phyloP scores from a whole-genome alignment of 352 stramenopile species.

The Pythium phragmitis region DNA sequence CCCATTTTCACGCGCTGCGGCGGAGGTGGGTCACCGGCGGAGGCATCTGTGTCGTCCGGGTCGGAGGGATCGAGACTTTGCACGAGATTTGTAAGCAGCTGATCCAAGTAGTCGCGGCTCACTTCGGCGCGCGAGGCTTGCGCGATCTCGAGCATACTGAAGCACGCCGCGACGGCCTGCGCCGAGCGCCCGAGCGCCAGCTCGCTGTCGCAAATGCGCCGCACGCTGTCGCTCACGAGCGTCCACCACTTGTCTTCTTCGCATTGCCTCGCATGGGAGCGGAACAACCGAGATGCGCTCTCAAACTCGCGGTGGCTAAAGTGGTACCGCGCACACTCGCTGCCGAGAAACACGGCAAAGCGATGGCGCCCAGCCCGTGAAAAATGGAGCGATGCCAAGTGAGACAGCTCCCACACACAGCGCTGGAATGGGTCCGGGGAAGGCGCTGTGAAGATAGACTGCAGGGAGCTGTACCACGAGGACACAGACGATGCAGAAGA shows the following conservation, averaged over 20 bases:
- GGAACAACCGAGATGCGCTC: constrained; percentile 61
- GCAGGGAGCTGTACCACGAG: constrained; percentile 60
- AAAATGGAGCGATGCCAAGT: constrained; percentile 76
- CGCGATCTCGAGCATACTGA: constrained; percentile 58
- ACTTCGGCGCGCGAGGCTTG: constrained; percentile 49
- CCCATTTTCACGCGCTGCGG: constrained; percentile 41
- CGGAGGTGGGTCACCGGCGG: neutral
- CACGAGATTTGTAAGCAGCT: constrained; percentile 49
- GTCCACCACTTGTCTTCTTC: constrained; percentile 78
- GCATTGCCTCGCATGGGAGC: constrained; percentile 64
- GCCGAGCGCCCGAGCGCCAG: constrained; percentile 49
- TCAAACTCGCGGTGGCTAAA: constrained; percentile 54
- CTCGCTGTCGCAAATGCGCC: constrained; percentile 55
- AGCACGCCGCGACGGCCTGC: constrained; percentile 56
- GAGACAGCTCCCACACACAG: constrained; percentile 69
- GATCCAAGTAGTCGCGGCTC: constrained; percentile 45
- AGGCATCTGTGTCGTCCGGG: constrained; percentile 1
- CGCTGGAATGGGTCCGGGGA: constrained; percentile 40
- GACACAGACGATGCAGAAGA: neutral
- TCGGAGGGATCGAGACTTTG: constrained; percentile 30
- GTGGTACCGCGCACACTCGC: constrained; percentile 69
- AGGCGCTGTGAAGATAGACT: constrained; percentile 35
- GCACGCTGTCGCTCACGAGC: constrained; percentile 53
- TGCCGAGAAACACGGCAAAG: constrained; percentile 76
- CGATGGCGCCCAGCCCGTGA: constrained; percentile 65